Percentiles rank a stretch among this genome's conserved stretches.
These are phyloP conservation scores for Exophiala bonariae DNA, from an alignment of 2,329 filamentous ascomycete genomes.

Conservation along the genomic window DNA sequence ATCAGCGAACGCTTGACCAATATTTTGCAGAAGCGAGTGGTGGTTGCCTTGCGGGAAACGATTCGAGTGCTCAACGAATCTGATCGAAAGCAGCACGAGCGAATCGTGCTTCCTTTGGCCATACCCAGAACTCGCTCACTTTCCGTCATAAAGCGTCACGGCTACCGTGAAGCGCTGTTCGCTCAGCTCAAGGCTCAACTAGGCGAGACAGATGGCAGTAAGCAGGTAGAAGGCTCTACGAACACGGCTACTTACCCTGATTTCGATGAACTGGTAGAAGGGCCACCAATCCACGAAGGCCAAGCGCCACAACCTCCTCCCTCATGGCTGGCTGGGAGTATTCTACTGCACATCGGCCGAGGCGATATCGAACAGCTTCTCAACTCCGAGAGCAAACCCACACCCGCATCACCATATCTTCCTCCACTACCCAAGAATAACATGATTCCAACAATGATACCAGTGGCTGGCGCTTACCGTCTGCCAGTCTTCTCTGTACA, in stretches of 20 bases:
- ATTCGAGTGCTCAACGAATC: too few relatives aligned
- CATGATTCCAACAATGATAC: conserved; percentile 23
- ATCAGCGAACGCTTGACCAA: conserved; percentile 15
- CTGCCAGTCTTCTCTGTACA: conserved; percentile 24
- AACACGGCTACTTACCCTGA: too few relatives aligned
- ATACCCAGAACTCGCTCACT: not conserved
- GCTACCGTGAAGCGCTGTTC: too few relatives aligned
- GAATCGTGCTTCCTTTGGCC: conserved; percentile 4
- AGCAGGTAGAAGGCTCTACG: too few relatives aligned
- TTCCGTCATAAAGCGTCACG: too few relatives aligned
- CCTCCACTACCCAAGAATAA: conserved; percentile 9
- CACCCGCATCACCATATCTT: not conserved
- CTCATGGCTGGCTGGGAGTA: conserved; percentile 12
- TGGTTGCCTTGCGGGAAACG: conserved; percentile 9
- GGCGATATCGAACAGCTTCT: conserved; percentile 6
- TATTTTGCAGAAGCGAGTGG: conserved; percentile 23
- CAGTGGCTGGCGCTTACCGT: conserved; percentile 13
- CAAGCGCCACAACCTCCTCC: not conserved
- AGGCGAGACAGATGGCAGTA: too few relatives aligned
- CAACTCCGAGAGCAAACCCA: not conserved
- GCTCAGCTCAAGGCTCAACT: too few relatives aligned
- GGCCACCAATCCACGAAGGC: too few relatives aligned
- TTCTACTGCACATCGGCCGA: conserved; percentile 14
- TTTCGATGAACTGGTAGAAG: not conserved
- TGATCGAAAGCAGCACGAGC: too few relatives aligned